Conservation (phyloP, 2,329 filamentous ascomycete species). For the Trichoderma sp. region DNA sequence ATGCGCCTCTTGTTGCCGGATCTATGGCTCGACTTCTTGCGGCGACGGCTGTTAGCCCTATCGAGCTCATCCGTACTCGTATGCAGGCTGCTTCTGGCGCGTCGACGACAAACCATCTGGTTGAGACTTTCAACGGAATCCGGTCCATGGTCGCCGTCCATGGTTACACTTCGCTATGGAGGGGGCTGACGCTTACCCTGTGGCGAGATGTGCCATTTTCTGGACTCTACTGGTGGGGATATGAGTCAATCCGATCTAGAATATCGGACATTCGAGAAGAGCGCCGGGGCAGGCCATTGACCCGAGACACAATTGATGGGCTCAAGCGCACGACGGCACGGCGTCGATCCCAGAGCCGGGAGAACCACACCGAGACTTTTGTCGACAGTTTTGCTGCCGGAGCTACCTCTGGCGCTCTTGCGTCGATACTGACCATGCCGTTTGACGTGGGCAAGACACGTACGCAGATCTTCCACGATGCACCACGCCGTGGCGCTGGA, state of each 20-base stretch:
- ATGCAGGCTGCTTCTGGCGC: conserved; percentile 73
- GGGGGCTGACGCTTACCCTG: conserved; percentile 83
- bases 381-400: conserved; percentile 87
- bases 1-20: conserved; percentile 78
- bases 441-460: conserved; percentile 98
- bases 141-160: conserved; percentile 73
- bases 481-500: conserved; percentile 32
- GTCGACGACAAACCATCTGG: conserved; percentile 66
- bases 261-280: conserved; percentile 67
- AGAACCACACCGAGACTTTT: conserved; percentile 75
- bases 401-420: conserved; percentile 76
- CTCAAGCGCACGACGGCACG: conserved; percentile 42
- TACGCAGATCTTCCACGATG: conserved; percentile 76
- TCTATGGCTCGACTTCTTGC: conserved; percentile 75
- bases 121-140: conserved; percentile 73
- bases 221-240: conserved; percentile 97
- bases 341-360: conserved; percentile 59
- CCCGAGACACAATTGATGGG: conserved; percentile 30
- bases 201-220: conserved; percentile 98
- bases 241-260: conserved; percentile 74
- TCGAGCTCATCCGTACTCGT: conserved; percentile 91
- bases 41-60: conserved; percentile 79
- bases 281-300: conserved; percentile 41
- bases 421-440: conserved; percentile 85
- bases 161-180: conserved; percentile 83